These are phyloP conservation scores for Botrytis elliptica DNA, from an alignment of 2,329 filamentous ascomycete genomes.

Conservation along the genomic window DNA sequence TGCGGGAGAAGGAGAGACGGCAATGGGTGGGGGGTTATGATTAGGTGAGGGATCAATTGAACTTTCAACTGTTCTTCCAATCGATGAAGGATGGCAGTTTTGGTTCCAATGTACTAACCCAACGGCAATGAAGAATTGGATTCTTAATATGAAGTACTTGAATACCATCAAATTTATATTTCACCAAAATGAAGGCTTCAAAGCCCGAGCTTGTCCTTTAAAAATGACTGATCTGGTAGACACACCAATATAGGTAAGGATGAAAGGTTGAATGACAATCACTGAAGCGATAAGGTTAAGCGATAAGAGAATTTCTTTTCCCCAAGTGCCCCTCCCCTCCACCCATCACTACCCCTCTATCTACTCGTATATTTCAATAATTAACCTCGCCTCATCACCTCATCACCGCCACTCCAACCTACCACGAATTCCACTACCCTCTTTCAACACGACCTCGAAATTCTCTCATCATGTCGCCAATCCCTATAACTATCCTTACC, in stretches of 20 bases:
- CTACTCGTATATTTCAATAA: neutral
- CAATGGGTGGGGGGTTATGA: neutral
- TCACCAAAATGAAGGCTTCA: too few relatives aligned
- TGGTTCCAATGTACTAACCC: accelerated
- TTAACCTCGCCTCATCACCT: neutral
- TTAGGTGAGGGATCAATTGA: neutral
- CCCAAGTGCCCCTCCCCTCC: constrained; percentile 16
- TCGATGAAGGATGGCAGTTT: neutral
- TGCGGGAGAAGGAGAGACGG: neutral
- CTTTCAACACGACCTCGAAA: neutral
- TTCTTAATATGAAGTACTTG: neutral
- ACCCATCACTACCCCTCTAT: neutral
- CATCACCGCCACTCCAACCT: neutral
- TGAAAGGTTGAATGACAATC: neutral
- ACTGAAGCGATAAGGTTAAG: neutral
- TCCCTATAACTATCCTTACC: constrained; percentile 91
- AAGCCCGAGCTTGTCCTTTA: neutral
- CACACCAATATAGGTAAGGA: neutral
- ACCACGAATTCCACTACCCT: neutral
- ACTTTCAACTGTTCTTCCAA: neutral
- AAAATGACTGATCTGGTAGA: neutral
- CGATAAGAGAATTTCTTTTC: constrained; percentile 16
- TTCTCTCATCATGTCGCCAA: constrained; percentile 46
- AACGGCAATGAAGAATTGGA: too few relatives aligned
- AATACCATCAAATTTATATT: neutral